Evolutionary conservation across 2,329 filamentous ascomycete genomes (phyloP).

Genomic region (Ophiocordyceps robertsii): DNA sequence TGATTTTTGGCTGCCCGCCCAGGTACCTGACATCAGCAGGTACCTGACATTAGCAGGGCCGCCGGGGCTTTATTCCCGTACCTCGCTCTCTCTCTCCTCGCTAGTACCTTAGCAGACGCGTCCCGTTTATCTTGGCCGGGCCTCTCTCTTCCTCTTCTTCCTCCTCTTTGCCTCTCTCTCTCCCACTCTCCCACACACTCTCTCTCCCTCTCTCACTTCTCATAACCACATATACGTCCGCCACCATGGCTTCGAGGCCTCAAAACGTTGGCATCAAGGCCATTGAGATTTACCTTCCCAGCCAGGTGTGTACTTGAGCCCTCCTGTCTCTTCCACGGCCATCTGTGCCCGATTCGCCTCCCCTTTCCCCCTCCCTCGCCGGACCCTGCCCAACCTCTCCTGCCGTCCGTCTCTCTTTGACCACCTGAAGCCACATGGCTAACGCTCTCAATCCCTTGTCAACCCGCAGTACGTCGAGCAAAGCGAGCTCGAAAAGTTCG

Average conservation of each 20-base stretch:
- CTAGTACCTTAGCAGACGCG: too few species aligned
- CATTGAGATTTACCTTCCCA: conserved; percentile 82
- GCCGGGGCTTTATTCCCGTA: too few species aligned
- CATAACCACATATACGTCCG: neutral
- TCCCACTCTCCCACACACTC: too few species aligned
- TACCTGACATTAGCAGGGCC: too few species aligned
- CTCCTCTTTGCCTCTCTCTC: neutral
- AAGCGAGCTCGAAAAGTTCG: conserved; percentile 70
- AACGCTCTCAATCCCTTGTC: conserved; percentile 11
- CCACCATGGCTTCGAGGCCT: conserved; percentile 54
- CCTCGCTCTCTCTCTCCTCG: too few species aligned
- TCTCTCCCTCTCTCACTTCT: neutral
- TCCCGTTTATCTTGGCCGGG: too few species aligned
- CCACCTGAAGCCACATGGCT: conserved; percentile 1
- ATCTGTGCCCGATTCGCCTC: too few species aligned
- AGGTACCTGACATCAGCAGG: too few species aligned
- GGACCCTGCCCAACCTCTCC: neutral
- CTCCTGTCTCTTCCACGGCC: too few species aligned
- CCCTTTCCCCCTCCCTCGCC: neutral
- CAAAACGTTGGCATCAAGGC: conserved; percentile 88
- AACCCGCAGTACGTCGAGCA: conserved; percentile 64
- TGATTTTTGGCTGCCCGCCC: too few species aligned
- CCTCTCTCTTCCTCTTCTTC: too few species aligned
- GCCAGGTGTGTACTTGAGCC: conserved; percentile 44
- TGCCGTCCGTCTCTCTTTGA: neutral